Base-by-base conservation (phyloP, 2,329 filamentous ascomycete genomes). In the Corynespora cassiicola region DNA sequence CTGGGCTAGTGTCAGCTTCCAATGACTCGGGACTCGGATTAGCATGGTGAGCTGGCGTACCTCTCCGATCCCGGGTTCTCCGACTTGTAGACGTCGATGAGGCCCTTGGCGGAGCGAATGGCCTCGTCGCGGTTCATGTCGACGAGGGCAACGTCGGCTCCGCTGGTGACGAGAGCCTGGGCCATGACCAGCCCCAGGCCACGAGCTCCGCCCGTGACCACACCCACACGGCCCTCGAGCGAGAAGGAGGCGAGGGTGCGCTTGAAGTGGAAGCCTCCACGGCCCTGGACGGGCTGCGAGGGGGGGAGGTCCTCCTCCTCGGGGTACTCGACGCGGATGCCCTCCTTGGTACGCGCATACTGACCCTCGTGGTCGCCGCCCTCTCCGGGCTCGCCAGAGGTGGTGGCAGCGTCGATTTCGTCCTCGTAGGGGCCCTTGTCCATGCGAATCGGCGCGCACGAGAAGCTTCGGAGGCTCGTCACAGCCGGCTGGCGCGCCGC, bases 81-180 rank as follows among this genome's bases (percentile, higher is more conserved):
- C 47, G 81, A 80, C 59, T 81, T 78, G 76, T 95, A 95, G 17
- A 85, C 80, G 20, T 88, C 80, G 51, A 92, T 77, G 20, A 96
- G 78, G 47, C 82, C 80, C 52, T 82, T 65, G 11, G 90, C 90
- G 65, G 94, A 88, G 57, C 82, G 82, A 62, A 86, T 78, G 7
- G 88, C 92, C 71, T 96, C 90, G 25, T 92, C 87, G 75, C 88
- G 87, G 73, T 97, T 96, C 74, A 96, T 76, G 68, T 97, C 92
- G 25, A 96, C 90, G 69, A 97, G 88, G 26, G 92, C 92, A 47
- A 96, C 78, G 67, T 95, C 86, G 7, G 89, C 88, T 35, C 92
- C 92, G 36, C 88, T 94, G 36, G 89, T 85, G 36, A 96, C 87
- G 70, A 96, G 82, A 30, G 88, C 90, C 74, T 96, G 90, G 34